These are phyloP conservation scores for Ploettnerulaceae sp. DNA, from an alignment of 2,329 filamentous ascomycete genomes.

Conservation along the genomic window DNA sequence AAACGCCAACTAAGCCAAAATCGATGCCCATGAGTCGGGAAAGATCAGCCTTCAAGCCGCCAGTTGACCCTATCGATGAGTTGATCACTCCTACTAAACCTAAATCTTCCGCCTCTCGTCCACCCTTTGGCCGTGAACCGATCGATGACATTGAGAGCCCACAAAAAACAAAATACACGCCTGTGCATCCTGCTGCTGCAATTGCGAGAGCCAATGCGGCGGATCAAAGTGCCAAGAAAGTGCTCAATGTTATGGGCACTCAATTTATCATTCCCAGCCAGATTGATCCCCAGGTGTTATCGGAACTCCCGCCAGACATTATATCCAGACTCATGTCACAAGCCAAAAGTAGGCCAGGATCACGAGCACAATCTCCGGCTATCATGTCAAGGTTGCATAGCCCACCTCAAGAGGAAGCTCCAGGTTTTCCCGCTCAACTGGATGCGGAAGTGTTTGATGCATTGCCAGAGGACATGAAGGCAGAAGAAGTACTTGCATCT, in stretches of 20 bases:
- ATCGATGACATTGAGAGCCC: conserved; percentile 51
- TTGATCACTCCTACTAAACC: conserved; percentile 28
- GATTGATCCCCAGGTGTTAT: conserved; percentile 74
- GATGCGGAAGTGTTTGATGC: conserved; percentile 81
- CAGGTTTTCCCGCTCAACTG: conserved; percentile 63
- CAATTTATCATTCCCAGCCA: conserved; percentile 89
- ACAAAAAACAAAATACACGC: conserved; percentile 43
- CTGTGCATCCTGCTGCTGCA: conserved; percentile 48
- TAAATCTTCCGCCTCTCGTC: conserved; percentile 10
- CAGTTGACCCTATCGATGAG: conserved; percentile 24
- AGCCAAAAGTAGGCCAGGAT: conserved; percentile 32
- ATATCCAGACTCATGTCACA: conserved; percentile 67
- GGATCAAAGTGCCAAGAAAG: conserved; percentile 52
- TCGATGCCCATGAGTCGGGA: conserved; percentile 22
- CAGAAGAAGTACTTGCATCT: conserved; percentile 73
- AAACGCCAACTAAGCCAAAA: conserved; percentile 36
- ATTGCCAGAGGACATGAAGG: conserved; percentile 79
- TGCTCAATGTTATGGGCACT: conserved; percentile 76
- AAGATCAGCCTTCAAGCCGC: conserved; percentile 20
- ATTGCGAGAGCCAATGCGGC: conserved; percentile 45
- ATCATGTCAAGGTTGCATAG: conserved; percentile 31
- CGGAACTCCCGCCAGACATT: conserved; percentile 80
- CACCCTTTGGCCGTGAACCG: conserved; percentile 38
- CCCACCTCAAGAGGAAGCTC: conserved; percentile 13
- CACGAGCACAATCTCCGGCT: conserved; percentile 30